Conservation (phyloP, 305 asterid genomes). For the Coffea humblotiana region DNA sequence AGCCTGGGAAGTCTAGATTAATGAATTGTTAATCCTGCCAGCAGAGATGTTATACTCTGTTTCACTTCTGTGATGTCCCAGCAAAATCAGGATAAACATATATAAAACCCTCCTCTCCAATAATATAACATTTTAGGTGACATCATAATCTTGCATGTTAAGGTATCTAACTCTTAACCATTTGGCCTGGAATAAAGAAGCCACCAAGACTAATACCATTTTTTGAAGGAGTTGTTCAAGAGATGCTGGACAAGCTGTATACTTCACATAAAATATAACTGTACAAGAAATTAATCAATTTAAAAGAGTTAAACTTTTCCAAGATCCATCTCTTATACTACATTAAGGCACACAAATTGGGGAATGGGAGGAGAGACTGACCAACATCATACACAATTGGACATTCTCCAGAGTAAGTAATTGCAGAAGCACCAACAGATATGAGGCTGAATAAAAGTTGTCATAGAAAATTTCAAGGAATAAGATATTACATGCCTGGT, state of each 20-base stretch:
- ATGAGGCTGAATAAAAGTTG: not conserved
- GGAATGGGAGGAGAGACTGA: not conserved
- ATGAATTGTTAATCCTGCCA: not conserved
- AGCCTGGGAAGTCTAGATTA: not conserved
- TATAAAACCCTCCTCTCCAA: not conserved
- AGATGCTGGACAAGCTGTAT: not conserved
- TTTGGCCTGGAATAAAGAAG: not conserved
- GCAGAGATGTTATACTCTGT: not conserved
- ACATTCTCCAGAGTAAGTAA: not conserved
- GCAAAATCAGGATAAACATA: not conserved
- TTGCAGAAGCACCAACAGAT: not conserved
- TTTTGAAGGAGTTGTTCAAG: not conserved
- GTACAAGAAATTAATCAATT: not conserved
- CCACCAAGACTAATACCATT: not conserved
- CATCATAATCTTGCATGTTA: not conserved
- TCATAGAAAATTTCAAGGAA: not conserved
- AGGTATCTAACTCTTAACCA: not conserved
- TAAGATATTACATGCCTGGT: slow-evolving; percentile 56
- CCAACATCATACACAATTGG: not conserved
- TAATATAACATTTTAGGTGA: not conserved
- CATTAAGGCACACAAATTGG: not conserved
- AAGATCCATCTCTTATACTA: not conserved
- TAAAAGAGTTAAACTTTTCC: not conserved
- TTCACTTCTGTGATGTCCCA: not conserved
- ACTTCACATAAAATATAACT: not conserved